Conservation (phyloP, 176 grass and related monocot species). For the Hordeum marinum region DNA sequence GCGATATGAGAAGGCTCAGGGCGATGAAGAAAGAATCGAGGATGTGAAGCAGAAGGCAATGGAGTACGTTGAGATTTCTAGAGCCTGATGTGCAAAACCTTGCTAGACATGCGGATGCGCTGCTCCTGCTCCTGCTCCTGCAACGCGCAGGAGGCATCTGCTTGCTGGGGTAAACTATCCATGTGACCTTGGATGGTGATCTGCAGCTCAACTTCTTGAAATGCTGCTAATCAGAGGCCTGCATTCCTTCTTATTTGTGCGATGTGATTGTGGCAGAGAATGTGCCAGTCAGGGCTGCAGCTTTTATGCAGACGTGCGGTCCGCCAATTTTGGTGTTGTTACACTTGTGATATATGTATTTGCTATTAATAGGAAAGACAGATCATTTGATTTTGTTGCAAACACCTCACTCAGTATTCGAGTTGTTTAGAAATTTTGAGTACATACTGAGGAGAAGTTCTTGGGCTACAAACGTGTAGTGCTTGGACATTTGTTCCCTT, state of each 20-base stretch:
- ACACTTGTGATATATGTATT: background rate
- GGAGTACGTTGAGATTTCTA: constrained; percentile 69
- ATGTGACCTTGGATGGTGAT: too few species aligned
- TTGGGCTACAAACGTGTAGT: background rate
- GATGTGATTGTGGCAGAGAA: background rate
- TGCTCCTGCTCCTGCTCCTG: background rate
- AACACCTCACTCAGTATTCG: background rate
- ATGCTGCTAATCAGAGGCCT: background rate
- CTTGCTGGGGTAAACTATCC: background rate
- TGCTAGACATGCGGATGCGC: background rate
- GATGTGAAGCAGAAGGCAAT: constrained; percentile 77
- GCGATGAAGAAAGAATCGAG: constrained; percentile 49
- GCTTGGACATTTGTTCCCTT: too few species aligned
- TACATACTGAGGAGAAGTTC: background rate
- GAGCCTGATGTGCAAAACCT: background rate
- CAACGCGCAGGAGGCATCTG: background rate
- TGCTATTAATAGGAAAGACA: background rate
- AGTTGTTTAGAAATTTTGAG: background rate
- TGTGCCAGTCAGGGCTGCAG: background rate
- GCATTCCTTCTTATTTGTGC: background rate
- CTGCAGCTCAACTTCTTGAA: background rate
- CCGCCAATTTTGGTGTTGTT: background rate
- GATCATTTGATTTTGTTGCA: background rate
- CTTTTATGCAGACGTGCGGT: background rate
- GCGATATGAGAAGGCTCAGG: constrained; percentile 56